These are phyloP conservation scores for Beta vulgaris DNA, from an alignment of 148 eudicot species.

Conservation along the genomic window DNA sequence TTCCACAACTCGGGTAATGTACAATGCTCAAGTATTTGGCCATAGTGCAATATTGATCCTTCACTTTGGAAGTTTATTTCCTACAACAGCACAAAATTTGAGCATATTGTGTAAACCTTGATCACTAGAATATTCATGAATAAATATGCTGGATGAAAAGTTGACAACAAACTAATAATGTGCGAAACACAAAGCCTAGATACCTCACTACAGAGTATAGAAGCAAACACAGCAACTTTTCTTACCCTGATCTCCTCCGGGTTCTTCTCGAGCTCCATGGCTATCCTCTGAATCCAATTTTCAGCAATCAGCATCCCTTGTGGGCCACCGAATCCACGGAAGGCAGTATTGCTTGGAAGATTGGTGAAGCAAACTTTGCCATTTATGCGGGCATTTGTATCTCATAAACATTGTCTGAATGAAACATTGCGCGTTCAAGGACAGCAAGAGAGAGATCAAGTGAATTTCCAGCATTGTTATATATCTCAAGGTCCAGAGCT, in stretches of 20 bases:
- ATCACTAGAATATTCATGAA: neutral
- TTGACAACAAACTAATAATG: constrained; percentile 3
- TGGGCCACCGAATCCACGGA: constrained; percentile 98
- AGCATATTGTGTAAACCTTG: neutral
- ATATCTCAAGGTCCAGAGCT: constrained; percentile 88
- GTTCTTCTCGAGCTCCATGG: constrained; percentile 73
- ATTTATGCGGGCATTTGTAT: constrained; percentile 67
- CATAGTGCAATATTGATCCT: constrained; percentile 74
- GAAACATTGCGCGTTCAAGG: constrained; percentile 97
- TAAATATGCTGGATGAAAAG: neutral
- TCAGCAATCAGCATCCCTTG: constrained; percentile 97
- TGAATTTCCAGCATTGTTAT: constrained; percentile 92
- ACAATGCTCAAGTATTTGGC: constrained; percentile 73
- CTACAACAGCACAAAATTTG: constrained; percentile 38
- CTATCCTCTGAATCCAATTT: constrained; percentile 94
- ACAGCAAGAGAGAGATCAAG: constrained; percentile 83
- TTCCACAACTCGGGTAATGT: constrained; percentile 76
- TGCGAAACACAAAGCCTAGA: neutral
- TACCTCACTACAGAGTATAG: neutral
- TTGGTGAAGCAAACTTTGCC: constrained; percentile 95
- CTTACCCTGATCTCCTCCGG: constrained; percentile 93
- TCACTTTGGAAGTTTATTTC: constrained; percentile 79
- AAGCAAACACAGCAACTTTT: neutral
- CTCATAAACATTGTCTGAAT: constrained; percentile 89
- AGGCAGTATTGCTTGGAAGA: constrained; percentile 93